Percentiles rank a stretch among this genome's conserved stretches.
Conservation (phyloP, 441 rosid species). For the Adansonia rubrostipa region DNA sequence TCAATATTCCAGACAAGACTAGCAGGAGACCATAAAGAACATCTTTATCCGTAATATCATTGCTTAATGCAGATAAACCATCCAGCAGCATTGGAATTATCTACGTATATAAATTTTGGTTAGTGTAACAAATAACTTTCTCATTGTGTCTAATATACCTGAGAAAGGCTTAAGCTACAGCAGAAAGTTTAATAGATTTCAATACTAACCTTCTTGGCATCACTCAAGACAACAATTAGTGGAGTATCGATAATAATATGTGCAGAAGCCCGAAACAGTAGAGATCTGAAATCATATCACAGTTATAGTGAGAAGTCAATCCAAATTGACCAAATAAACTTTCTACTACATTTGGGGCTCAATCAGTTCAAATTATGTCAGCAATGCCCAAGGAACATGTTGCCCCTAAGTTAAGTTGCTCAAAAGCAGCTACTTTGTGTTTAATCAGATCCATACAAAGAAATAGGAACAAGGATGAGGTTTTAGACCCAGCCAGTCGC, state of each 20-base stretch:
- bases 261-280: constrained; percentile 66
- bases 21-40: constrained; percentile 66
- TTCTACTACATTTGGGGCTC: background rate
- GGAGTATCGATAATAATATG: constrained; percentile 79
- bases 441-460: background rate
- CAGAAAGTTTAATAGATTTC: constrained; percentile 17
- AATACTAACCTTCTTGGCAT: constrained; percentile 68
- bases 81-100: constrained; percentile 69
- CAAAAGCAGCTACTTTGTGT: background rate
- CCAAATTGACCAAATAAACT: background rate
- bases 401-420: background rate
- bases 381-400: background rate
- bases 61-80: constrained; percentile 56
- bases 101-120: constrained; percentile 44
- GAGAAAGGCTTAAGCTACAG: constrained; percentile 3
- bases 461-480: constrained; percentile 9
- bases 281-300: constrained; percentile 55
- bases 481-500: background rate
- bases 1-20: constrained; percentile 78
- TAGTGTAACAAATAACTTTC: constrained; percentile 24
- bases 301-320: constrained; percentile 16
- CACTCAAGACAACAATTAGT: constrained; percentile 59
- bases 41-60: constrained; percentile 60
- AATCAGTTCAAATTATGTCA: constrained; percentile 2
- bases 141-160: constrained; percentile 19